Evolutionary conservation across 495 filamentous ascomycete genomes (phyloP), one percentile per base, ranked within the genome.

Genomic region (Talaromyces nanjingensis): DNA sequence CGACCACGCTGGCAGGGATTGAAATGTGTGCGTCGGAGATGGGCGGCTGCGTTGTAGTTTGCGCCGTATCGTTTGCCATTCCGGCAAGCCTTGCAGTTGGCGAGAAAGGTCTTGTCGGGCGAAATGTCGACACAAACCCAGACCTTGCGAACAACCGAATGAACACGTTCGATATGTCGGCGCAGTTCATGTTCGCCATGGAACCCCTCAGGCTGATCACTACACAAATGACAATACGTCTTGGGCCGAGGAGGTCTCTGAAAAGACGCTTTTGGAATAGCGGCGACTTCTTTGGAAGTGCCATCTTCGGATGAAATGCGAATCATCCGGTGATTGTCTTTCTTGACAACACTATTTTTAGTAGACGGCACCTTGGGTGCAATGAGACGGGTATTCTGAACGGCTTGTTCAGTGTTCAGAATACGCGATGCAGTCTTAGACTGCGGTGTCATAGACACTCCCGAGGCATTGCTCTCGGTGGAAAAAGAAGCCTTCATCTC

Each of bases 41-140:
- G 94, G 0, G 93, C 93, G 2, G 93, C 91, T 1, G 93, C 93
- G 67, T 98, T 98, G 71, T 98, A 97, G 74, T 98, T 96, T 24
- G 89, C 91, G 4, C 89, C 89, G 69, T 98, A 98, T 62, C 79
- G 81, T 77, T 97, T 97, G 57, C 81, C 76, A 33, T 83, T 83
- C 9, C 82, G 82, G 65, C 94, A 98, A 45, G 89, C 85, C 72
- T 97, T 96, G 83, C 94, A 98, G 65, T 88, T 90, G n/a, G 82
- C 77, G 6, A 98, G 82, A 65, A 91, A 88, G 5, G 73, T 81
- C 68, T 83, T 77, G 59, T 81, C 80, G 0, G 78, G 69, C 4
- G 84, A 85, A 56, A 87, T 83, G 49, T 90, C 86, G n/a, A 87
- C 77, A 70, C 90, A 93, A 6, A 97, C 81, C 84, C 85, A 98